Evolutionary conservation across 257 asterid genomes (phyloP), one percentile per base, ranked within the genome.

Genomic region (Forsythia viridissima): DNA sequence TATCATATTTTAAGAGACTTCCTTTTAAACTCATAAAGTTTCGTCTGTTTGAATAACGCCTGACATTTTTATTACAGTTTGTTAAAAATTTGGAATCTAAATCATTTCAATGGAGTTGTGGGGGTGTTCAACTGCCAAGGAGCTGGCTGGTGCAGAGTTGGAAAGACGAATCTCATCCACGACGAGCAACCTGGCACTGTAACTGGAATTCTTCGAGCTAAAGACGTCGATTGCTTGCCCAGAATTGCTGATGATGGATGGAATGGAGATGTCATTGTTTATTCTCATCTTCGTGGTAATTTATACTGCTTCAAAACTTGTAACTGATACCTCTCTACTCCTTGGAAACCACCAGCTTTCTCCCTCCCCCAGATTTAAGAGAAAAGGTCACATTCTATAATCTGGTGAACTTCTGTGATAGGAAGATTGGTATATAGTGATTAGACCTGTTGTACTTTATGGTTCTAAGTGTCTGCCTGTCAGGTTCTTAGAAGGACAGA

Each of bases 121-220:
- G 98, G 97, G 30, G 90, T 83, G 41, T 91, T 91, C 82, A 92
- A 91, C 86, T 91, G 96, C 89, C 97, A 92, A 86, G 96, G 97
- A 66, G 96, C 97, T 30, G 93, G 95, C 65, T 91, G 97, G 97
- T 91, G 97, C 39, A 90, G 76, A 79, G 80, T 46, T 34, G 93
- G 85, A 3, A 92, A 88, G 89, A 94, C 42, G 80, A 91, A 91
- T 80, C 94, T 92, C 84, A 92, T 94, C 75, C 98, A 94, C 18
- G 89, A 94, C 68, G 78, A 81, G 74, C 89, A 85, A 73, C 97
- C 97, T 4, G 93, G 86, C 67, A 86, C 94, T 4, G 85, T 90
- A 57, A 88, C 95, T 30, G 94, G 97, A 65, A 57, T 81, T 41
- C 77, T 94, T 72, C 87, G 87, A 57, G 89, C 98, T 55, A 91